Evolutionary conservation across 495 filamentous ascomycete genomes (phyloP).

Genomic region (Chaetomium cochliodes): DNA sequence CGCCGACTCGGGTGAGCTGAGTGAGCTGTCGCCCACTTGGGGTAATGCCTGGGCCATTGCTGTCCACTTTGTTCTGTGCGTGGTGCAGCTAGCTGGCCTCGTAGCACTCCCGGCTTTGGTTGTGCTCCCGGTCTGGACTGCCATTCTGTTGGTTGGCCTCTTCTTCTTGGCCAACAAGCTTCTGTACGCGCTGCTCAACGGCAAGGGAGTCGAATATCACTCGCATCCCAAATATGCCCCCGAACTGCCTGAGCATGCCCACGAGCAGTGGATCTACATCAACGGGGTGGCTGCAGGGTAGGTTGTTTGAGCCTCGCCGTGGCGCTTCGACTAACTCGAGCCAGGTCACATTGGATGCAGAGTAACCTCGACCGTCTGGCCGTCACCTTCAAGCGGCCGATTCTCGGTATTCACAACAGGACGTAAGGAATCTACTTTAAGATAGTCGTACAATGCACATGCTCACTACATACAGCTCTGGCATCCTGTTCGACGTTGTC

Average conservation of each 20-base stretch:
- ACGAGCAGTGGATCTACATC: constrained; percentile 73
- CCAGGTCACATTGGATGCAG: constrained; percentile 59
- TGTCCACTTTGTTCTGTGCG: constrained; percentile 51
- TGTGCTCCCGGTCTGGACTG: constrained; percentile 54
- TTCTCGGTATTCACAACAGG: constrained; percentile 80
- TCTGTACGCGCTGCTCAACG: constrained; percentile 54
- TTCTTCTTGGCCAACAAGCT: constrained; percentile 49
- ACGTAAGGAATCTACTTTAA: constrained; percentile 46
- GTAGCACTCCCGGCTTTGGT: constrained; percentile 49
- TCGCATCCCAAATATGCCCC: constrained; percentile 47
- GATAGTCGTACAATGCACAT: constrained; percentile 1
- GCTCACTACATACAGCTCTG: constrained; percentile 36
- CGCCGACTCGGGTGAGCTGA: constrained; percentile 49
- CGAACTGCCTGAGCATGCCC: constrained; percentile 42
- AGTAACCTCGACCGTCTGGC: constrained; percentile 69
- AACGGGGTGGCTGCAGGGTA: constrained; percentile 67
- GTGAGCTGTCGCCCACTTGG: constrained; percentile 56
- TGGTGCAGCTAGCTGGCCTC: constrained; percentile 52
- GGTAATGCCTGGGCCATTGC: constrained; percentile 51
- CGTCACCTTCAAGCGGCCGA: constrained; percentile 68
- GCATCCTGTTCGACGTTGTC: constrained; percentile 70
- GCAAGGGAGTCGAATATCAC: constrained; percentile 41
- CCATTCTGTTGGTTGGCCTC: constrained; percentile 33
- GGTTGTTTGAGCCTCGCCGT: constrained; percentile 14
- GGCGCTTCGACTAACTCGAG: background rate